A percentile compares a stretch with the other conserved stretches of the same genome.
Evolutionary conservation across 768 basidiomycete species (phyloP).

Genomic region (Tubosaeta sp.): DNA sequence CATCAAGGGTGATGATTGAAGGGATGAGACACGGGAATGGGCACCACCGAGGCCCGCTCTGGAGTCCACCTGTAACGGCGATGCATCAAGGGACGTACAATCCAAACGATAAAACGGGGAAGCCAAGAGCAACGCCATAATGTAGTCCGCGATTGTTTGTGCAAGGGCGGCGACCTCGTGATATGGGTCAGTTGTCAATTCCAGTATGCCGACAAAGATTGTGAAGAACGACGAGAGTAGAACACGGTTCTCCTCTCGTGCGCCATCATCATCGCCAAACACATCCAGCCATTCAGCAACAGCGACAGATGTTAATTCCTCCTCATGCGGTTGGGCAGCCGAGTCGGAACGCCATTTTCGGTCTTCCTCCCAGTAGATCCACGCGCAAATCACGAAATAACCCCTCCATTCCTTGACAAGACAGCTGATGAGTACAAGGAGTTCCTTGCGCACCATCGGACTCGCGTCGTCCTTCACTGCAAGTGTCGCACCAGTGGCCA

Average conservation of each 20-base stretch:
- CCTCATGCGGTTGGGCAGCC: constrained; percentile 41
- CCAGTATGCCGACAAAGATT: constrained; percentile 82
- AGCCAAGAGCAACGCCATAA: constrained; percentile 84
- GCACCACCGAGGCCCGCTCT: constrained; percentile 26
- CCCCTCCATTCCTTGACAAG: constrained; percentile 96
- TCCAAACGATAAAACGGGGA: constrained; percentile 81
- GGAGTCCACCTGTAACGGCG: constrained; percentile 40
- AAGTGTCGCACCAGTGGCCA: constrained; percentile 84
- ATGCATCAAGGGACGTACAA: constrained; percentile 54
- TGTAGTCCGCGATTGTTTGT: constrained; percentile 87
- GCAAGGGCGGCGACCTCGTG: constrained; percentile 89
- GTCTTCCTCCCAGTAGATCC: constrained; percentile 95
- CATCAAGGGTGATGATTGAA: constrained; percentile 46
- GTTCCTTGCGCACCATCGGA: constrained; percentile 94
- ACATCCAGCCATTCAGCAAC: constrained; percentile 75
- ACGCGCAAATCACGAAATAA: constrained; percentile 93
- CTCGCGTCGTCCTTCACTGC: constrained; percentile 92
- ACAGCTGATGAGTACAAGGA: constrained; percentile 86
- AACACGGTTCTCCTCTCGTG: constrained; percentile 75
- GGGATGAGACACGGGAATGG: constrained; percentile 44
- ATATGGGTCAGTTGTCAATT: constrained; percentile 90
- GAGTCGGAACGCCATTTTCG: constrained; percentile 51
- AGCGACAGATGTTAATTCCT: constrained; percentile 70
- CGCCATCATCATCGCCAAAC: constrained; percentile 59
- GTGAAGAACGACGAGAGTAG: constrained; percentile 92